Evolutionary conservation across 768 basidiomycete species (phyloP).

Genomic region (Trametes cinnabarina): DNA sequence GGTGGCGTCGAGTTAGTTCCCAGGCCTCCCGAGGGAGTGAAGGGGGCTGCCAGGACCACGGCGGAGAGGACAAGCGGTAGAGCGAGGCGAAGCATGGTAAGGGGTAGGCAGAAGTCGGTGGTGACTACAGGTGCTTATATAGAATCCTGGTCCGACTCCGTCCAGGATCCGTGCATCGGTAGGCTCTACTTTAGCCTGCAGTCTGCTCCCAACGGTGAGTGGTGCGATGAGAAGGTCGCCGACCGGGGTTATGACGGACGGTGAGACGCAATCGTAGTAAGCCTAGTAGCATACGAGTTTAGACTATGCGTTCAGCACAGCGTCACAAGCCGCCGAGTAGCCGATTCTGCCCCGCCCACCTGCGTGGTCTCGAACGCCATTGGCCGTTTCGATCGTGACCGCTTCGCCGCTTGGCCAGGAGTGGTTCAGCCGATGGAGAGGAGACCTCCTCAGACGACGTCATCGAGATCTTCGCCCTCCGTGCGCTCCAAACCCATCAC

Average conservation of each 20-base stretch:
- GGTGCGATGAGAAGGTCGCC: neutral
- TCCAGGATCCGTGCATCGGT: neutral
- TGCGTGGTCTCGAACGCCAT: no score
- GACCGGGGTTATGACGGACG: neutral
- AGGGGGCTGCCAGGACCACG: slow-evolving; percentile 8
- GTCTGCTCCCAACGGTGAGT: neutral
- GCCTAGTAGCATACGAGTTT: neutral
- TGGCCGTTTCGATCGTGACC: no score
- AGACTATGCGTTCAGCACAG: neutral
- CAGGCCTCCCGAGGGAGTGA: slow-evolving; percentile 26
- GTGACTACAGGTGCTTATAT: neutral
- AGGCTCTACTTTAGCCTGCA: neutral
- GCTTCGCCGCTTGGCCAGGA: neutral
- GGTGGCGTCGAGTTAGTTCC: slow-evolving; percentile 31
- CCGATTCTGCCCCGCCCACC: neutral
- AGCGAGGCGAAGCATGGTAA: neutral
- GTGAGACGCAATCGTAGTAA: neutral
- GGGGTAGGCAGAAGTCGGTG: neutral
- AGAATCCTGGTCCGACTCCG: neutral
- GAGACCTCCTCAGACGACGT: neutral
- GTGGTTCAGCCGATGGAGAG: neutral
- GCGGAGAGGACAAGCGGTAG: neutral
- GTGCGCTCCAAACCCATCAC: neutral
- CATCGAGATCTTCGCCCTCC: neutral
- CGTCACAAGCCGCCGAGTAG: neutral